These are phyloP conservation scores for Rosellinia necatrix DNA, from an alignment of 2,329 filamentous ascomycete species.

Conservation along the genomic window DNA sequence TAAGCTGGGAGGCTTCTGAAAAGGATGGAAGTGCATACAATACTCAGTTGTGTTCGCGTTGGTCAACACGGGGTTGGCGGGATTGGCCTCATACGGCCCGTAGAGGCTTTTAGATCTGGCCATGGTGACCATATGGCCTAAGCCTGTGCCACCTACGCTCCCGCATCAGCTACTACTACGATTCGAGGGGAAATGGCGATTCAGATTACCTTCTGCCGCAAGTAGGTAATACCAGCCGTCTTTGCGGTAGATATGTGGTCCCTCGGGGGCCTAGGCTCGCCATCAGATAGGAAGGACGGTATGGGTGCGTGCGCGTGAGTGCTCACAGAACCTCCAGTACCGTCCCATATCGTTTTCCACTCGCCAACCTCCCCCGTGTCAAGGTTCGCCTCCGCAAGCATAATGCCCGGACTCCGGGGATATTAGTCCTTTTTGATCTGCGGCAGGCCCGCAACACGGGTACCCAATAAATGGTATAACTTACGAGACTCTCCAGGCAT, in stretches of 20 bases:
- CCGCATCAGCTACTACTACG: background rate
- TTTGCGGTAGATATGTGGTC: conserved; percentile 58
- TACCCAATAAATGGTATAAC: conserved; percentile 6
- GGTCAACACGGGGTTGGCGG: conserved; percentile 52
- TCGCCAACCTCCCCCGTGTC: conserved; percentile 47
- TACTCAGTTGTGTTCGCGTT: conserved; percentile 50
- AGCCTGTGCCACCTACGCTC: conserved; percentile 49
- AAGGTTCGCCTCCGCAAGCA: conserved; percentile 47
- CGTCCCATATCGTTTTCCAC: conserved; percentile 52
- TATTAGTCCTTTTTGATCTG: background rate
- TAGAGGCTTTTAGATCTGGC: conserved; percentile 48
- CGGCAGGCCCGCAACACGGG: background rate
- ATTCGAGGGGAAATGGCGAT: too few relatives aligned
- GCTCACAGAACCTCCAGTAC: conserved; percentile 47
- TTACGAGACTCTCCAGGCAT: conserved; percentile 43
- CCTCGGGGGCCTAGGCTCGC: conserved; percentile 48
- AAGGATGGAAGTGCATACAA: conserved; percentile 35
- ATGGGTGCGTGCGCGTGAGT: background rate
- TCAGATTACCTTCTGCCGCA: conserved; percentile 51
- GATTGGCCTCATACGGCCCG: conserved; percentile 51
- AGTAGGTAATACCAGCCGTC: conserved; percentile 59
- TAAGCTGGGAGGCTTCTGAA: background rate
- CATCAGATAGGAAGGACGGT: background rate
- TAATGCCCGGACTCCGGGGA: conserved; percentile 43
- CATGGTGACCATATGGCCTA: conserved; percentile 54